These are phyloP conservation scores for Neonectria punicea DNA, from an alignment of 2,329 filamentous ascomycete species.

Conservation along the genomic window DNA sequence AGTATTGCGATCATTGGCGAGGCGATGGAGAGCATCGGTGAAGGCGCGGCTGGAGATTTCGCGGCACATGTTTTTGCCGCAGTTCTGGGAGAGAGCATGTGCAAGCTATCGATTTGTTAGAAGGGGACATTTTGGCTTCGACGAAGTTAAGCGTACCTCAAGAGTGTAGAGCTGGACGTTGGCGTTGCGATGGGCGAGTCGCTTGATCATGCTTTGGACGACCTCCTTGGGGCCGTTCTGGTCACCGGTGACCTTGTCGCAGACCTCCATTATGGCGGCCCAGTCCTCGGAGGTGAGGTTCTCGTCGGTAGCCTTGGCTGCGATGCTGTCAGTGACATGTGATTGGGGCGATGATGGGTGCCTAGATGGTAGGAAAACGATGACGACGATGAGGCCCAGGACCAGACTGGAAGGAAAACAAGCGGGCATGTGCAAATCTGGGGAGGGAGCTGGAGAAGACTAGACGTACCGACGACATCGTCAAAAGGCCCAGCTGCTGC, in stretches of 20 bases:
- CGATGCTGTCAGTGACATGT: constrained; percentile 30
- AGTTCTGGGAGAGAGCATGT: constrained; percentile 93
- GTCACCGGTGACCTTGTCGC: constrained; percentile 67
- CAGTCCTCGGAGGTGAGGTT: constrained; percentile 88
- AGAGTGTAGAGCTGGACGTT: constrained; percentile 97
- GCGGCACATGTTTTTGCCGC: constrained; percentile 85
- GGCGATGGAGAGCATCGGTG: constrained; percentile 89
- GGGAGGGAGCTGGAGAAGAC: not conserved
- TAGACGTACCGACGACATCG: constrained; percentile 66
- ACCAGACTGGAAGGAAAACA: not conserved
- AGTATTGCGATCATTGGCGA: constrained; percentile 94
- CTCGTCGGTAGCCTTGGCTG: constrained; percentile 89
- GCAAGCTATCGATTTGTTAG: constrained; percentile 68
- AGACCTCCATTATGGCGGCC: constrained; percentile 72
- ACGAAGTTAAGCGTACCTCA: constrained; percentile 68
- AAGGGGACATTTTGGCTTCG: not conserved
- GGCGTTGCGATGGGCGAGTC: constrained; percentile 91
- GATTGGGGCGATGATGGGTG: not conserved
- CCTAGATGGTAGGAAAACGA: not conserved
- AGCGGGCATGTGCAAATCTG: not conserved
- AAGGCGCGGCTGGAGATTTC: constrained; percentile 92
- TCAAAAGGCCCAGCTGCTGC: constrained; percentile 68
- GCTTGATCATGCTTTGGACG: constrained; percentile 89
- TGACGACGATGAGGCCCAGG: not conserved
- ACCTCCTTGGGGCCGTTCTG: constrained; percentile 79